Evolutionary conservation across 1,284 basidiomycete genomes (phyloP), one percentile per base, ranked within the genome.

Genomic region (Ceratobasidium sp.): DNA sequence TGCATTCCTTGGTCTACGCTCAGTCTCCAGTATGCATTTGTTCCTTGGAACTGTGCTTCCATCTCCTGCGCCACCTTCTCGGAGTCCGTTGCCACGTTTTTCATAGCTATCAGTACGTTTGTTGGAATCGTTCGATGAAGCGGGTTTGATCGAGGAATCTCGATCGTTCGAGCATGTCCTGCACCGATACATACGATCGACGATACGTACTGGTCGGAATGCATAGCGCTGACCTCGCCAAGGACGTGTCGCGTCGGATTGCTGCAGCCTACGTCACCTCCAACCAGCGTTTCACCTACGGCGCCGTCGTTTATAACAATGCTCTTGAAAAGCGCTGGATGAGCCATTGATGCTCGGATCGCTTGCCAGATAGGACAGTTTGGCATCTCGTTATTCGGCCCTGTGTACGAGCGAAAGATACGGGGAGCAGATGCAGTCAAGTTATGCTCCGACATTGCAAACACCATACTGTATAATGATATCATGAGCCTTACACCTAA

Each of bases 311-410:
- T 23, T 36, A n/a, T 30, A 18, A 30, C 41, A 14, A 60, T 21
- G 39, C 58, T 60, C 34, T 60, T 43, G 36, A 60, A 39, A 2
- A 60, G 58, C 16, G 45, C 59, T 2, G 59, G 43, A 18, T 45
- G 59, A 1, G 59, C 59, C n/a, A n/a, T 61, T 5, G 59, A 43
- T 3, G 59, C 59, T 21, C 59, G 39, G 5, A 61, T 10, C 8
- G 26, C 43, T 14, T 61, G 23, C 59, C 59, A 61, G 21, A 61
- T 28, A 1, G 59, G 36, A 14, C 59, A 61, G 21, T 61, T n/a
- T 26, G 59, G 12, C 28, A 28, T 32, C 10, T 26, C 41, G 26
- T 61, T 45, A 23, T 10, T 23, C n/a, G n/a, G 8, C 26, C 34
- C 39, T 2, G 26, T 16, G 41, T 61, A 61, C 1, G 41, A 28